Conservation (phyloP, 2,329 filamentous ascomycete species). For the Alternaria alternata region DNA sequence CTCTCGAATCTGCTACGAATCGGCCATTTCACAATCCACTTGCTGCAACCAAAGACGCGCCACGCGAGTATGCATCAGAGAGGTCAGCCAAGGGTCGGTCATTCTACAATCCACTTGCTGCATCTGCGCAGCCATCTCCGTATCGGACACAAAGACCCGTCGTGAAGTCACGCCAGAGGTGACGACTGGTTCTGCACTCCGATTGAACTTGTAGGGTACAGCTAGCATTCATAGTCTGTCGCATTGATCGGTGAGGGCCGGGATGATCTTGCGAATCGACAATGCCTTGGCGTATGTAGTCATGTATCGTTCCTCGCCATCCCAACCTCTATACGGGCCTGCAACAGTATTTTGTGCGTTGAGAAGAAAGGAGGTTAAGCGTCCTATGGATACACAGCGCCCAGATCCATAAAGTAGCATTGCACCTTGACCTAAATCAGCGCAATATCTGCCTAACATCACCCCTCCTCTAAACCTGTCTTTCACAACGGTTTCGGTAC, state of each 20-base stretch:
- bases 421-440: background rate
- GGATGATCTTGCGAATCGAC: background rate
- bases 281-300: background rate
- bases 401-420: background rate
- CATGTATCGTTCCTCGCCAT: background rate
- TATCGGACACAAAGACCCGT: background rate
- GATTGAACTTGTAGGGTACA: no score
- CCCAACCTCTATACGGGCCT: background rate
- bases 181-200: background rate
- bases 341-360: background rate
- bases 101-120: background rate
- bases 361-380: background rate
- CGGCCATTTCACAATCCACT: no score
- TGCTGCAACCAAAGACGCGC: background rate
- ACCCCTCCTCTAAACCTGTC: background rate
- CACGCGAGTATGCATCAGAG: background rate
- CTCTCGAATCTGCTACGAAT: background rate
- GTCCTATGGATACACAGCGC: background rate
- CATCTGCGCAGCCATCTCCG: background rate
- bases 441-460: background rate
- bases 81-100: background rate
- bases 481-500: background rate
- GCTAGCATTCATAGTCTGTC: background rate
- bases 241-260: background rate
- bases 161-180: background rate